Conservation (phyloP, 2,329 filamentous ascomycete genomes). For the Orbilia ellipsospora region DNA sequence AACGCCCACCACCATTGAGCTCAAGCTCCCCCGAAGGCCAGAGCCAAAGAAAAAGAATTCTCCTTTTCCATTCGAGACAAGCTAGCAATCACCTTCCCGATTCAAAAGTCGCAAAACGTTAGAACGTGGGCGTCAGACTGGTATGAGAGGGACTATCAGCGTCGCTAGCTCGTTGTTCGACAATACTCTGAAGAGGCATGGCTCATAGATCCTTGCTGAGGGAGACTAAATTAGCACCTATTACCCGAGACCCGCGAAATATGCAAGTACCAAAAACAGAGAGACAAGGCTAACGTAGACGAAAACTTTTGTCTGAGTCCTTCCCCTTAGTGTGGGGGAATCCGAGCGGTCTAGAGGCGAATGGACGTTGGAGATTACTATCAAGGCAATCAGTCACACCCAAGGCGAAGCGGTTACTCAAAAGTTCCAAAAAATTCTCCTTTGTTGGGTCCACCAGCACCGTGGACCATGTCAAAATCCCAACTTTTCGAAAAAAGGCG, state of each 20-base stretch:
- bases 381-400: conserved; percentile 28
- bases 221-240: conserved; percentile 37
- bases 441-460: conserved; percentile 41
- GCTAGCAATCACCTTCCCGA: conserved; percentile 43
- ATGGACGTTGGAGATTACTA: conserved; percentile 11
- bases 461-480: conserved; percentile 31
- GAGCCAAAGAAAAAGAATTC: conserved; percentile 19
- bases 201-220: background rate
- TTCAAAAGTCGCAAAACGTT: conserved; percentile 31
- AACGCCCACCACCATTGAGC: conserved; percentile 6
- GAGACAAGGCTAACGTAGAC: conserved; percentile 7
- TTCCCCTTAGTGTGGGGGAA: conserved; percentile 49
- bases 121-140: conserved; percentile 21
- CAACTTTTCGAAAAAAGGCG: too few species aligned
- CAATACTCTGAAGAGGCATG: conserved; percentile 10
- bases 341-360: conserved; percentile 42
- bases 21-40: background rate
- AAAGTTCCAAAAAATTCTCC: conserved; percentile 26
- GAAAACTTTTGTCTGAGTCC: conserved; percentile 22
- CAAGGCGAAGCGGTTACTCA: conserved; percentile 25
- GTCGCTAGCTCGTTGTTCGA: conserved; percentile 1
- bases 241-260: conserved; percentile 55
- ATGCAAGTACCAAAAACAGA: conserved; percentile 6
- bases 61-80: conserved; percentile 34
- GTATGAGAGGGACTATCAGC: conserved; percentile 19